phyloP scores from a whole-genome alignment of 306 rosid genomes.

The Geum urbanum region DNA sequence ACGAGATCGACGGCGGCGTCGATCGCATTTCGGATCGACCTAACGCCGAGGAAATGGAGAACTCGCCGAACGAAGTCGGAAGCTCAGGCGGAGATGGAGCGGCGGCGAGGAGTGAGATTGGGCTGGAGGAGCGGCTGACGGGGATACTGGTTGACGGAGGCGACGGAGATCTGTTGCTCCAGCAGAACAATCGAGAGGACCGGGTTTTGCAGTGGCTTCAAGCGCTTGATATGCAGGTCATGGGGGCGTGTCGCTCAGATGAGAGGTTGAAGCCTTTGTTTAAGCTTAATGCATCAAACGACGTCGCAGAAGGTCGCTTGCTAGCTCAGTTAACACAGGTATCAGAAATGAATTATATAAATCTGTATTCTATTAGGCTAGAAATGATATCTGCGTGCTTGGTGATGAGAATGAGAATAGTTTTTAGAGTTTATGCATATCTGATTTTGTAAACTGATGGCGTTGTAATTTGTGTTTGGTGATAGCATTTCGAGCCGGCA shows the following conservation, averaged over 20 bases:
- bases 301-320: conserved; percentile 82
- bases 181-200: conserved; percentile 62
- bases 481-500: conserved; percentile 90
- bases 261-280: conserved; percentile 87
- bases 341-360: background rate
- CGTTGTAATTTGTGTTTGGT: conserved; percentile 17
- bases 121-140: conserved; percentile 70
- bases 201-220: conserved; percentile 72
- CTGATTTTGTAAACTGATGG: conserved; percentile 10
- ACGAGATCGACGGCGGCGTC: conserved; percentile 17
- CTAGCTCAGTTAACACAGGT: conserved; percentile 90
- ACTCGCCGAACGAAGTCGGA: conserved; percentile 29
- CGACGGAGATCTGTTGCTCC: conserved; percentile 85
- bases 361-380: conserved; percentile 10
- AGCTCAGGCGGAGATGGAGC: conserved; percentile 23
- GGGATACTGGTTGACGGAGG: conserved; percentile 65
- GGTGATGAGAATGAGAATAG: background rate
- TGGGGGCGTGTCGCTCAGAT: conserved; percentile 91
- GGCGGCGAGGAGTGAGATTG: conserved; percentile 47
- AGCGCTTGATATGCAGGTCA: conserved; percentile 87
- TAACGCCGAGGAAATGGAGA: conserved; percentile 39
- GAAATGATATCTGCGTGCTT: background rate
- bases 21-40: conserved; percentile 36
- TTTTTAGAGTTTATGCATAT: background rate
- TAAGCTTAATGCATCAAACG: conserved; percentile 65